phyloP scores from a whole-genome alignment of 441 rosid species.

The Populus hybrid region DNA sequence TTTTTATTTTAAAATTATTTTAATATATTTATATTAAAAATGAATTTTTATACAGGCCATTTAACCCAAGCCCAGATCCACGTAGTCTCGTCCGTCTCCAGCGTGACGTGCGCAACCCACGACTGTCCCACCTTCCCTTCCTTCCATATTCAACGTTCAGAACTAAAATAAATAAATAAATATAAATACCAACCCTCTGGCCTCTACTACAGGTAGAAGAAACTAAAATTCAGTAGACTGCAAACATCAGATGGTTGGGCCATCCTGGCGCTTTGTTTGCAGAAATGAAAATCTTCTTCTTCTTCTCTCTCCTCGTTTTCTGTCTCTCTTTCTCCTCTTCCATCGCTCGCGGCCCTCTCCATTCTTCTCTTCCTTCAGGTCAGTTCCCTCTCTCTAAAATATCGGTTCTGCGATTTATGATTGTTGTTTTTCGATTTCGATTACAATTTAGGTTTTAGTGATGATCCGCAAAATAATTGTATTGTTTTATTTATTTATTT shows the following conservation, averaged over 20 bases:
- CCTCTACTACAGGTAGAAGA: background rate
- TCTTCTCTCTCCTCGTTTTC: background rate
- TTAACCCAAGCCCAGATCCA: background rate
- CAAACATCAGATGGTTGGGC: background rate
- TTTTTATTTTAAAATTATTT: no score
- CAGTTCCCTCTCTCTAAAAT: background rate
- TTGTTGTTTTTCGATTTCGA: background rate
- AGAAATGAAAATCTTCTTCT: background rate
- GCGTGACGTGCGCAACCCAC: background rate
- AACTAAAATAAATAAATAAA: background rate
- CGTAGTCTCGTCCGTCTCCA: no score
- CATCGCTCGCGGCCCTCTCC: slow-evolving; percentile 45
- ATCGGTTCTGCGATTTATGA: background rate
- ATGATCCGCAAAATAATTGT: background rate
- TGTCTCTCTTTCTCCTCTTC: slow-evolving; percentile 26
- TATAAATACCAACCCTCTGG: background rate
- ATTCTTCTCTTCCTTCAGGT: slow-evolving; percentile 31
- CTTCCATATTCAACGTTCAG: background rate
- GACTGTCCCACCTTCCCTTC: background rate
- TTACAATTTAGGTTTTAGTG: background rate
- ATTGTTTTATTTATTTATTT: background rate
- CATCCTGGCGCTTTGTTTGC: background rate
- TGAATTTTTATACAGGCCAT: background rate
- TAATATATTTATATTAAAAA: no score
- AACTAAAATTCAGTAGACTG: background rate